Percentiles rank a stretch among this genome's conserved stretches.
Evolutionary conservation across 2,329 filamentous ascomycete species (phyloP).

Genomic region (Botryotinia calthae): DNA sequence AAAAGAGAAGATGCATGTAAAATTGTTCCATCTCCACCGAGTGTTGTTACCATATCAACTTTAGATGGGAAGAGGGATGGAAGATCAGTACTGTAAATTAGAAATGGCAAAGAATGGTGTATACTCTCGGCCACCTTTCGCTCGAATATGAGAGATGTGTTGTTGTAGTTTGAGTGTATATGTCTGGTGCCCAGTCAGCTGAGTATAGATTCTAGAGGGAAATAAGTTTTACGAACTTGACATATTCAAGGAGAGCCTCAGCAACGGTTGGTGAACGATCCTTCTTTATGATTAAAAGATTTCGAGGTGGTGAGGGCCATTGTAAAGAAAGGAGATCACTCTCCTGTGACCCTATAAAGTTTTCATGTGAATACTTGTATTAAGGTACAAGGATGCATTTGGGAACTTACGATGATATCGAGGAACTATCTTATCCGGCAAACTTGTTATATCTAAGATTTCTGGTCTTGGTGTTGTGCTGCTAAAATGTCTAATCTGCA

Average conservation of each 20-base stretch:
- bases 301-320: slow-evolving; percentile 67
- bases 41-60: slow-evolving; percentile 83
- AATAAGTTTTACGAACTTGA: slow-evolving; percentile 32
- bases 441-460: slow-evolving; percentile 49
- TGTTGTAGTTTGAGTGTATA: slow-evolving; percentile 75
- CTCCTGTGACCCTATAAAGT: slow-evolving; percentile 48
- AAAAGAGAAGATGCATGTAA: slow-evolving; percentile 83
- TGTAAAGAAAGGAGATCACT: slow-evolving; percentile 63
- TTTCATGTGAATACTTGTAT: slow-evolving; percentile 41
- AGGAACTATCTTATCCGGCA: slow-evolving; percentile 58
- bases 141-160: slow-evolving; percentile 80
- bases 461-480: slow-evolving; percentile 46
- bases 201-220: neutral
- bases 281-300: slow-evolving; percentile 68
- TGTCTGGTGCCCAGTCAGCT: slow-evolving; percentile 50
- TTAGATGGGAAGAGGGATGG: slow-evolving; percentile 63
- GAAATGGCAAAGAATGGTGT: slow-evolving; percentile 68
- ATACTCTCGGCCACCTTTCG: slow-evolving; percentile 68
- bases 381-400: neutral
- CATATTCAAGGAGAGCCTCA: slow-evolving; percentile 40
- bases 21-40: slow-evolving; percentile 92
- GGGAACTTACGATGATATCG: slow-evolving; percentile 56
- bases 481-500: slow-evolving; percentile 45
- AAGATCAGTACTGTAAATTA: slow-evolving; percentile 59
- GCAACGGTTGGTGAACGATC: slow-evolving; percentile 48